Evolutionary conservation across 2,329 filamentous ascomycete genomes (phyloP).

Genomic region (Verticillium tricorpus): DNA sequence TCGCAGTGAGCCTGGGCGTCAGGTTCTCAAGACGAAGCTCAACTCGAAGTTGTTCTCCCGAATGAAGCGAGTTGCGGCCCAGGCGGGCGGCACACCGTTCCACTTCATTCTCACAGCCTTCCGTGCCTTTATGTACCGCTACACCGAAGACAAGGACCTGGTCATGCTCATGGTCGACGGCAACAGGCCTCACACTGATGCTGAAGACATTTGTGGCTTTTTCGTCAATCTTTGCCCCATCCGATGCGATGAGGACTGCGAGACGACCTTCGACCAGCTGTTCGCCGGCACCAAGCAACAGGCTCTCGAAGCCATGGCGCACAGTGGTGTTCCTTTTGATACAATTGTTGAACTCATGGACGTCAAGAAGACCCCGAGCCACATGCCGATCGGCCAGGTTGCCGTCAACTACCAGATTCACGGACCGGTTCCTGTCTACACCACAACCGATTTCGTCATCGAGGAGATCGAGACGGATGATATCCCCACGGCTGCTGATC

Average conservation of each 20-base stretch:
- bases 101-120: slow-evolving; percentile 21
- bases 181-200: slow-evolving; percentile 17
- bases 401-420: slow-evolving; percentile 21
- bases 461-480: slow-evolving; percentile 15
- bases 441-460: slow-evolving; percentile 18
- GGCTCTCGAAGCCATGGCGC: slow-evolving; percentile 17
- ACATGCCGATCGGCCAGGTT: slow-evolving; percentile 19
- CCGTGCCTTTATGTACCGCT: slow-evolving; percentile 18
- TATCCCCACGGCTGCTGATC: slow-evolving; percentile 18
- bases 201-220: slow-evolving; percentile 18
- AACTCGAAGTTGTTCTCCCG: slow-evolving; percentile 16
- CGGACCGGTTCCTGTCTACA: slow-evolving; percentile 15
- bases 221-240: slow-evolving; percentile 20
- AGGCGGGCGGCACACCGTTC: slow-evolving; percentile 16
- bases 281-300: slow-evolving; percentile 16
- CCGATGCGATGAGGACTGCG: slow-evolving; percentile 17
- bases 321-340: slow-evolving; percentile 17
- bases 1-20: slow-evolving; percentile 14
- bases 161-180: slow-evolving; percentile 19
- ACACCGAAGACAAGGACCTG: slow-evolving; percentile 18
- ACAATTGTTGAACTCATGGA: slow-evolving; percentile 18
- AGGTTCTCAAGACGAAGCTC: slow-evolving; percentile 15
- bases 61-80: slow-evolving; percentile 19
- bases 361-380: slow-evolving; percentile 16
- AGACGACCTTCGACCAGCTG: slow-evolving; percentile 17